Base-by-base conservation (phyloP, 2,329 filamentous ascomycete species). In the Cercospora citrullina region DNA sequence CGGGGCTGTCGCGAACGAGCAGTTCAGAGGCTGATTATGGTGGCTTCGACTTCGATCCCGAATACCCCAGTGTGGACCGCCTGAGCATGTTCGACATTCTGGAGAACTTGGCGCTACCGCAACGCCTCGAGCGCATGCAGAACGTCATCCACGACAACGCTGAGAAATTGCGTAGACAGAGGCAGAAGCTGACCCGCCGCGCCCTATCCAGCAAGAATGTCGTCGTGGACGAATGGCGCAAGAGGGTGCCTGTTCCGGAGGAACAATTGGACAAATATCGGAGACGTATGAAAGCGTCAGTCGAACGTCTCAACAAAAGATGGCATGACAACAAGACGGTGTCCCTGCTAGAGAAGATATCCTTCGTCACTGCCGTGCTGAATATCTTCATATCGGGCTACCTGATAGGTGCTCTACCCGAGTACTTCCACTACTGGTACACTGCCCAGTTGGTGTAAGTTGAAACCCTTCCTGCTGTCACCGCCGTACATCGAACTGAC, bases 331-430 rank as follows among this genome's bases (percentile, higher is more conserved):
- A 91, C 18, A 93, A 93, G 75, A 90, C 89, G 8, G 93, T 99
- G 74, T 97, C 93, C 1, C 81, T 92, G 60, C 89, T 94, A 67
- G 95, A 99, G 82, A 99, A 99, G 85, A 84, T 96, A 60, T 94
- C 94, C 5, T 99, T 99, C 80, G 97, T 99, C 70, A 94, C 89
- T 69, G 95, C 93, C 75, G 94, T 97, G 73, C 88, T 97, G 82
- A 99, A 99, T 81, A 95, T 99, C 79, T 96, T 99, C 81, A 89
- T 98, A 78, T 96, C 93, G 72, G 95, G 94, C 67, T 98, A 97
- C 79, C 84, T 99, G 58, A 91, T 99, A 63, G 95, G 95, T 69
- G 93, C 89, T 31, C 90, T 86, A 74, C 93, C 95, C 0, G 85
- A 96, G 74, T 90, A 89, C 79, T 97, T 98, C 80, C 94, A 96